Evolutionary conservation across 441 rosid species (phyloP).

Genomic region (Metrosideros polymorpha): DNA sequence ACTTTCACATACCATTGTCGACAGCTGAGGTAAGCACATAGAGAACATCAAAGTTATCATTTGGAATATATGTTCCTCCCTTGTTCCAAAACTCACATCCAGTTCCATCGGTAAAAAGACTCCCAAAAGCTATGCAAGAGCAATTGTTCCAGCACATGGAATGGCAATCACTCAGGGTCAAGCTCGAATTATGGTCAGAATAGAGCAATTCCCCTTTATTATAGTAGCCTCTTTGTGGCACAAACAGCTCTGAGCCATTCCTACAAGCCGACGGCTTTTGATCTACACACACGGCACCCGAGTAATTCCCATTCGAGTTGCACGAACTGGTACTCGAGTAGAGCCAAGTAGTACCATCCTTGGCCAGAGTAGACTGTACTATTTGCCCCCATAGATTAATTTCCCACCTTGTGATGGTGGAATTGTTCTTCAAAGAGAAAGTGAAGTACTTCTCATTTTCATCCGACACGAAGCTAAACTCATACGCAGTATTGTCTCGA

Average conservation of each 20-base stretch:
- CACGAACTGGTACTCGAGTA: constrained; percentile 23
- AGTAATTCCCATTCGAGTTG: constrained; percentile 16
- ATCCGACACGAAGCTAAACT: constrained; percentile 28
- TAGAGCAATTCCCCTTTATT: not conserved
- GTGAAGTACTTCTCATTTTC: constrained; percentile 39
- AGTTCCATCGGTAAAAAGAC: constrained; percentile 11
- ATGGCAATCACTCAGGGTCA: constrained; percentile 42
- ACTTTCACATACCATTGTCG: not conserved
- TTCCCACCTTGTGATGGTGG: constrained; percentile 29
- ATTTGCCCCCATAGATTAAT: constrained; percentile 37
- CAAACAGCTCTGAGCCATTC: constrained; percentile 25
- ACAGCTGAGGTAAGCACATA: constrained; percentile 20
- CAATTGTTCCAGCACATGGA: constrained; percentile 52
- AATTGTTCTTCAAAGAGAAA: constrained; percentile 19
- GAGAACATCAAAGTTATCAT: constrained; percentile 11
- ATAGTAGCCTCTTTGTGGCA: constrained; percentile 33
- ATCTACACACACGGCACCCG: constrained; percentile 27
- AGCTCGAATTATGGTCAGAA: constrained; percentile 10
- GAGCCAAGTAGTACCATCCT: not conserved
- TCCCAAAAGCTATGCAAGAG: constrained; percentile 33
- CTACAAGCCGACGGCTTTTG: constrained; percentile 37
- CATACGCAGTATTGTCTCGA: constrained; percentile 8
- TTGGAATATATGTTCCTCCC: constrained; percentile 18
- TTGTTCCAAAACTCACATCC: constrained; percentile 40
- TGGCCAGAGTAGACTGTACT: constrained; percentile 18